Evolutionary conservation across 2,329 filamentous ascomycete species (phyloP).

Genomic region (Rhinocladiella mackenziei): DNA sequence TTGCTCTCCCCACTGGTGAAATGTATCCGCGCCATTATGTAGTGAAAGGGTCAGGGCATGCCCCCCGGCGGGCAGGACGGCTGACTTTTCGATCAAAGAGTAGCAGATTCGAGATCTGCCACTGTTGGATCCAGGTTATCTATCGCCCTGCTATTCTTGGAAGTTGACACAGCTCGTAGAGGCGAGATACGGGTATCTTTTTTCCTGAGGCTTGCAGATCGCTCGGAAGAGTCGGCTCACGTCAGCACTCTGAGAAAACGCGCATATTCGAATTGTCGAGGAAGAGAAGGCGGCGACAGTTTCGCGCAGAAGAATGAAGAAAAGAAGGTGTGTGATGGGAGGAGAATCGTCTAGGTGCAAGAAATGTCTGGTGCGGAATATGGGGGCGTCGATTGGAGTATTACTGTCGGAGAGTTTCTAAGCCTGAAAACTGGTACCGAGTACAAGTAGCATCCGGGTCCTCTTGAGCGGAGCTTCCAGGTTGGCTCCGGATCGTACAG

Average conservation of each 20-base stretch:
- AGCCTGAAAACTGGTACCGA: background rate
- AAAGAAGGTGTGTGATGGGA: background rate
- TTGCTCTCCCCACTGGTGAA: slow-evolving; percentile 38
- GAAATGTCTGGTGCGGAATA: background rate
- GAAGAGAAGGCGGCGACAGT: slow-evolving; percentile 12
- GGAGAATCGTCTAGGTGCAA: background rate
- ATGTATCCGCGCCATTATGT: slow-evolving; percentile 25
- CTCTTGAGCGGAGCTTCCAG: too few relatives aligned
- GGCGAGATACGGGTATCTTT: background rate
- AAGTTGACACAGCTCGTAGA: slow-evolving; percentile 7
- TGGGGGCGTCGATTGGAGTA: background rate
- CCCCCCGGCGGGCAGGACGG: background rate
- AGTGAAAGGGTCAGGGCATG: slow-evolving; percentile 2
- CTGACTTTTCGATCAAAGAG: background rate
- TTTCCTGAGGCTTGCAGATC: slow-evolving; percentile 7
- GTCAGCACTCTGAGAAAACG: slow-evolving; percentile 22
- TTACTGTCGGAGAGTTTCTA: slow-evolving; percentile 2
- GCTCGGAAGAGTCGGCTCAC: slow-evolving; percentile 27
- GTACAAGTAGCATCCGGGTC: background rate
- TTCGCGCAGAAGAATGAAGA: slow-evolving; percentile 3
- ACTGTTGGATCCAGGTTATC: background rate
- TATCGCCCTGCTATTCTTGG: slow-evolving; percentile 2
- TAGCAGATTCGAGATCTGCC: background rate
- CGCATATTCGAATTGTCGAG: slow-evolving; percentile 17
- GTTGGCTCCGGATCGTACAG: too few relatives aligned